Evolutionary conservation across 805 yeast genomes (phyloP).

Genomic region (Danielia oregonensis): DNA sequence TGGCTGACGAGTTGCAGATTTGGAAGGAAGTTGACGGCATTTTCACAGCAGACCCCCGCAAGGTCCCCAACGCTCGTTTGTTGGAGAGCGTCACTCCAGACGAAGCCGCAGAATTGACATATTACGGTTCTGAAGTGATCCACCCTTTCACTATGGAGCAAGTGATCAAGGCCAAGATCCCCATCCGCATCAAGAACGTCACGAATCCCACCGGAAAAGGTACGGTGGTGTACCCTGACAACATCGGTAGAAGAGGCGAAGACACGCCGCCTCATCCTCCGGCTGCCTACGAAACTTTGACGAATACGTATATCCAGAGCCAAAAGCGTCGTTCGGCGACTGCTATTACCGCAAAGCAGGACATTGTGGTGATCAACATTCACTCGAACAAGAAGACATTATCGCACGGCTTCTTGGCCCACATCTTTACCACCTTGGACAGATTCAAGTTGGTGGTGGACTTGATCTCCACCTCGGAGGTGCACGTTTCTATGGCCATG

Average conservation of each 20-base stretch:
- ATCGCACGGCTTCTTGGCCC: conserved; percentile 93
- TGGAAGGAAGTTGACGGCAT: conserved; percentile 99
- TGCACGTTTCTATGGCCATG: conserved; percentile 96
- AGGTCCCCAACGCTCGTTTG: conserved; percentile 84
- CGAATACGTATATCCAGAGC: conserved; percentile 30
- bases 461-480: conserved; percentile 94
- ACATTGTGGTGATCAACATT: conserved; percentile 86
- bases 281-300: conserved; percentile 55
- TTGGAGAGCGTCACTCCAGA: conserved; percentile 91
- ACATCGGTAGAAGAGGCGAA: conserved; percentile 80
- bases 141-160: conserved; percentile 99
- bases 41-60: conserved; percentile 97
- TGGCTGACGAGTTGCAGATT: conserved; percentile 91
- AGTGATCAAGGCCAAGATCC: conserved; percentile 92
- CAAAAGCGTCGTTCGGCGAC: conserved; percentile 71
- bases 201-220: conserved; percentile 92
- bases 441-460: conserved; percentile 85
- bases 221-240: conserved; percentile 91
- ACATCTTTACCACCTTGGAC: conserved; percentile 83
- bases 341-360: conserved; percentile 93
- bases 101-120: conserved; percentile 97
- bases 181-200: conserved; percentile 94
- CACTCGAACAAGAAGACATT: conserved; percentile 91
- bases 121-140: conserved; percentile 96
- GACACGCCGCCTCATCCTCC: conserved; percentile 96